Percentiles rank a stretch among this genome's conserved stretches.
These are phyloP conservation scores for Carallia brachiata DNA, from an alignment of 345 rosid genomes.

Conservation along the genomic window DNA sequence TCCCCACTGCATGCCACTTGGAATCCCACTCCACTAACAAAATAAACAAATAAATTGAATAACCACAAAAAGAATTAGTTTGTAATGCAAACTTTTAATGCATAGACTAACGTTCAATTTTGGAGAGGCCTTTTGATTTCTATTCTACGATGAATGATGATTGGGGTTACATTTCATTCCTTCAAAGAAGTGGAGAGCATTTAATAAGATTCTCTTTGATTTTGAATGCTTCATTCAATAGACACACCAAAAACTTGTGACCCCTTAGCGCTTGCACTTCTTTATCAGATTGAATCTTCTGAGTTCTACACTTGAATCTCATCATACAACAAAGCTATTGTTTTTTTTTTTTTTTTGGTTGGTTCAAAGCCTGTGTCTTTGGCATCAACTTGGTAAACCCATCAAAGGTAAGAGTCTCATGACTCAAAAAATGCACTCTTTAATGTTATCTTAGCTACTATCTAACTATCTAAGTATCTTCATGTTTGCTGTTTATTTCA, in stretches of 20 bases:
- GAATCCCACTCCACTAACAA: not conserved
- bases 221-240: conserved; percentile 7
- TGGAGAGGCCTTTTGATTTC: no score
- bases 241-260: conserved; percentile 18
- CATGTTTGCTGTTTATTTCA: no score
- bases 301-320: not conserved
- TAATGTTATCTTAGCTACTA: no score
- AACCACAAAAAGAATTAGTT: no score
- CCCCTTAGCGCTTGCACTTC: conserved; percentile 1
- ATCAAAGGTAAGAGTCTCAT: no score
- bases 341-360: not conserved
- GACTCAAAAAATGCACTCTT: no score
- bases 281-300: conserved; percentile 17
- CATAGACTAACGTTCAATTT: no score
- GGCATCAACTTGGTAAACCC: not conserved
- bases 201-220: conserved; percentile 1
- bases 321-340: not conserved
- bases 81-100: no score
- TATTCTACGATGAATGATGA: no score
- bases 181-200: conserved; percentile 15
- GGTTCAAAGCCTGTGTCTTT: not conserved
- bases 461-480: no score
- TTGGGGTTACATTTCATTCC: not conserved
- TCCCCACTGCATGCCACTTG: conserved; percentile 20
- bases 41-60: no score